Evolutionary conservation across 2,329 filamentous ascomycete genomes (phyloP), one percentile per base, ranked within the genome.

Genomic region (Penicillium sp.): DNA sequence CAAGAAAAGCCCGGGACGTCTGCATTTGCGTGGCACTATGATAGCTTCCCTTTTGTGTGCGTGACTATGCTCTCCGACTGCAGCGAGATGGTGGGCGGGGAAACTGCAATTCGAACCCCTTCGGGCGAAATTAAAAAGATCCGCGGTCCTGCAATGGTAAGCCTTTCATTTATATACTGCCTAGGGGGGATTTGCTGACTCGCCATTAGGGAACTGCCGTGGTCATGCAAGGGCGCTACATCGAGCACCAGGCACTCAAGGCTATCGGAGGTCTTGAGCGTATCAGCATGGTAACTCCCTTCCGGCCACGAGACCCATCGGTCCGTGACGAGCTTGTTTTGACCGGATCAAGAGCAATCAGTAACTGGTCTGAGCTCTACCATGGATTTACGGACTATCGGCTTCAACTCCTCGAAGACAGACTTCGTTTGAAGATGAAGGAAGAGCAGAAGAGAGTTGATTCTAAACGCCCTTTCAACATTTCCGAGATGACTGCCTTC

Each of bases 1-100:
- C 16, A 3, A 5, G n/a, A 36, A 14, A 36, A 18, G 18, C 5
- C 13, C n/a, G 33, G 18, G 14, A 36, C 33, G 3, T 68, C 75
- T n/a, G 71, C 75, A 29, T 73, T 76, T 52, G 71, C 73, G 46
- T 83, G 80, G 43, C 50, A 83, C 65, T 74, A 74, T 61, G 80
- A 82, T 60, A 77, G 74, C 45, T 63, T 61, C 46, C 62, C 62
- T 2, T 64, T 59, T 43, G 68, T 70, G n/a, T 67, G 64, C 34
- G 65, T 70, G n/a, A 39, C 62, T n/a, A 70, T 70, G 68, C 51
- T 70, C 8, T 65, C 61, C 24, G 63, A 70, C 13, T 63, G 64
- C 1, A 59, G 54, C 7, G 57, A 55, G 10, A 70, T 70, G 68
- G 37, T 62, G 1, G 66, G 68, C 4, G 68, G 67, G 4, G 68